These are phyloP conservation scores for Alternaria postmessia DNA, from an alignment of 2,329 filamentous ascomycete species.

Conservation along the genomic window DNA sequence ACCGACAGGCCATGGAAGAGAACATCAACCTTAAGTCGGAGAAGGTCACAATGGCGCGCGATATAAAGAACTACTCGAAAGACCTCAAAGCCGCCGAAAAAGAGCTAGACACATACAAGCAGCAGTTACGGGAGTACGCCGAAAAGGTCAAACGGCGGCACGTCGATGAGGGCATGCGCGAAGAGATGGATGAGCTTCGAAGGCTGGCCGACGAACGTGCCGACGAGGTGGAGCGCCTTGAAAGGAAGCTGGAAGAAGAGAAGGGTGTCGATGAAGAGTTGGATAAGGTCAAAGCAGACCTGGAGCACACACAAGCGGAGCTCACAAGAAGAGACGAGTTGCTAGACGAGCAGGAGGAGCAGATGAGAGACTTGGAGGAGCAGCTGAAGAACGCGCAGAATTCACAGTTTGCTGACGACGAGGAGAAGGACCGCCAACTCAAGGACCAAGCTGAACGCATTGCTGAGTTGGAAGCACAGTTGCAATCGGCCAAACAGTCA, in stretches of 20 bases:
- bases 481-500: conserved; percentile 36
- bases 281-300: conserved; percentile 45
- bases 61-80: conserved; percentile 87
- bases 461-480: conserved; percentile 37
- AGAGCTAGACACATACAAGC: conserved; percentile 82
- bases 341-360: conserved; percentile 50
- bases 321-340: conserved; percentile 44
- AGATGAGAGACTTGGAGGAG: conserved; percentile 46
- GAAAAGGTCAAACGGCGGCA: conserved; percentile 81
- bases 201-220: conserved; percentile 55
- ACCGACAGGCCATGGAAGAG: conserved; percentile 86
- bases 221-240: conserved; percentile 45
- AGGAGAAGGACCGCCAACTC: conserved; percentile 43
- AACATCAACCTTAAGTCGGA: conserved; percentile 97
- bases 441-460: conserved; percentile 42
- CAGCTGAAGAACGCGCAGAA: conserved; percentile 43
- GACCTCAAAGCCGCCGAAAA: conserved; percentile 81
- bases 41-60: conserved; percentile 86
- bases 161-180: conserved; percentile 72
- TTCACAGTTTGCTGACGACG: conserved; percentile 36
- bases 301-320: conserved; percentile 47
- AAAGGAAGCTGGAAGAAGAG: conserved; percentile 45
- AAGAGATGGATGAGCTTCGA: conserved; percentile 63
- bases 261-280: conserved; percentile 44
- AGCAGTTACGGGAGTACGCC: conserved; percentile 82